A percentile compares a stretch with the other conserved stretches of the same genome.
phyloP scores from a whole-genome alignment of 495 filamentous ascomycete genomes.

The Aspergillus sparsus region DNA sequence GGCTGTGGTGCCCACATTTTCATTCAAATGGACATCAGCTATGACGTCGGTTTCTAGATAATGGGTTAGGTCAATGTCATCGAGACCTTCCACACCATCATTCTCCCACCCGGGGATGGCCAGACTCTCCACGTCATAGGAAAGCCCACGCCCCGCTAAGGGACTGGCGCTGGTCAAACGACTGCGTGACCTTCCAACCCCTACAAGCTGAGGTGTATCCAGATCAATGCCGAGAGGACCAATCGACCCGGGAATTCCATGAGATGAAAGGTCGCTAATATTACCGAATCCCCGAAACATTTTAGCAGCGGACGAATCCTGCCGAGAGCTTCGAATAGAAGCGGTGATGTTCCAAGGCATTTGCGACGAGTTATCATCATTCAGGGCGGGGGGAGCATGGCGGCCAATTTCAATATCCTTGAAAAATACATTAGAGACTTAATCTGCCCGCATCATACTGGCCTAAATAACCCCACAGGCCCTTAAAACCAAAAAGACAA shows the following conservation, averaged over 20 bases:
- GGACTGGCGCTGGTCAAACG: conserved; percentile 63
- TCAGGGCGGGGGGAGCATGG: conserved; percentile 55
- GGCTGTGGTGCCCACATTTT: not conserved
- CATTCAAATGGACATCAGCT: conserved; percentile 15
- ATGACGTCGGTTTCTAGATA: conserved; percentile 39
- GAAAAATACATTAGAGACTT: conserved; percentile 8
- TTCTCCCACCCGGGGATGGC: conserved; percentile 34
- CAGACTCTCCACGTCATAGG: conserved; percentile 36
- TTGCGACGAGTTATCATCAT: conserved; percentile 59
- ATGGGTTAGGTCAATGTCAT: conserved; percentile 42
- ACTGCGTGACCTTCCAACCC: conserved; percentile 37
- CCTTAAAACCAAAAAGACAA: too few species aligned
- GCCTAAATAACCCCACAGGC: not conserved
- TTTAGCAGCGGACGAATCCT: conserved; percentile 37
- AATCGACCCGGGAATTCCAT: conserved; percentile 36
- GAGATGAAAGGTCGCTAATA: conserved; percentile 57
- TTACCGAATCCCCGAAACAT: conserved; percentile 50
- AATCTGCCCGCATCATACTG: not conserved
- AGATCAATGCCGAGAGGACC: conserved; percentile 1
- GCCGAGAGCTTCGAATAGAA: conserved; percentile 59
- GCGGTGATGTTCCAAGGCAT: conserved; percentile 74
- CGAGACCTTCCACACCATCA: conserved; percentile 45
- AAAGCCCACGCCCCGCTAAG: conserved; percentile 55
- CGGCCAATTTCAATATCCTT: conserved; percentile 62
- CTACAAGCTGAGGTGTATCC: conserved; percentile 9